Evolutionary conservation across 129 eudicot genomes (phyloP).

Genomic region (Chrysanthemum seticuspe): DNA sequence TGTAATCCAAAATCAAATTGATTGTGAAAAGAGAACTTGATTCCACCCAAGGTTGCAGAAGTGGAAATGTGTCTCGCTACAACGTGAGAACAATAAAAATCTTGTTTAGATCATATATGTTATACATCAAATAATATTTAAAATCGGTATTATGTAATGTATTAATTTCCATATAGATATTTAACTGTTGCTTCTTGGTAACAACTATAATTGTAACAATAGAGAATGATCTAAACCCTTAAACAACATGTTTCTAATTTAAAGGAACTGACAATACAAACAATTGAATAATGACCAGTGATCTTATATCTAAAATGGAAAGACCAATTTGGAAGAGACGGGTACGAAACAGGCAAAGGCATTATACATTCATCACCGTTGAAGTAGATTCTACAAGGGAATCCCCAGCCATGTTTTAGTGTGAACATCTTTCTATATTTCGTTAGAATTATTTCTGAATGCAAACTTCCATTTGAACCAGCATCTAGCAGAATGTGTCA

Average conservation of each 20-base stretch:
- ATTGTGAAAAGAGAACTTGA: too few relatives aligned
- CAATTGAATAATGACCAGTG: conserved; percentile 6
- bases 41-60: too few relatives aligned
- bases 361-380: conserved; percentile 50
- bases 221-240: neutral
- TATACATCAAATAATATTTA: too few relatives aligned
- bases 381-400: conserved; percentile 49
- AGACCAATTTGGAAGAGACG: conserved; percentile 40
- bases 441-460: conserved; percentile 40
- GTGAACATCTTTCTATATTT: conserved; percentile 42
- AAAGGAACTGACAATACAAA: conserved; percentile 11
- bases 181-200: neutral
- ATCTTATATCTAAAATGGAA: conserved; percentile 3
- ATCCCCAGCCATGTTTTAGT: conserved; percentile 47
- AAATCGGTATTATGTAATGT: too few relatives aligned
- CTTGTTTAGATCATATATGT: too few relatives aligned
- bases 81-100: too few relatives aligned
- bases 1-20: too few relatives aligned
- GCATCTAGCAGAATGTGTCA: too few relatives aligned
- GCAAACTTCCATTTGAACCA: conserved; percentile 40
- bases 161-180: neutral
- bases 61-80: too few relatives aligned
- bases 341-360: conserved; percentile 52
- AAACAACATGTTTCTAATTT: neutral
- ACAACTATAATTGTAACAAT: neutral